phyloP scores from a whole-genome alignment of 1,284 basidiomycete genomes.

The Heterobasidion parviporum region DNA sequence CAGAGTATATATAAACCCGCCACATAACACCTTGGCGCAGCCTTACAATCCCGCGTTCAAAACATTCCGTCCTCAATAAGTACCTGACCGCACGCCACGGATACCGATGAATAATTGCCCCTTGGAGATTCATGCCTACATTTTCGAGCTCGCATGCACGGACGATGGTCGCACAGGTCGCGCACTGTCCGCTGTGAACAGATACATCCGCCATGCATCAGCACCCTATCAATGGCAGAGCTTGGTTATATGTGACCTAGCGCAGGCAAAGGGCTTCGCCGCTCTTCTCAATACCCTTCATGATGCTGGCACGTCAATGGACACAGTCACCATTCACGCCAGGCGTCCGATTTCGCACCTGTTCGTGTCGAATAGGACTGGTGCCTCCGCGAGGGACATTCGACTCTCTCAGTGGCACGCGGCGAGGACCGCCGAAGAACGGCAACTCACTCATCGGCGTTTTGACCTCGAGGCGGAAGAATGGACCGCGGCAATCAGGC shows the following conservation, averaged over 20 bases:
- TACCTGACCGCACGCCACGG: too few relatives aligned
- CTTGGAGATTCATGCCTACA: constrained; percentile 16
- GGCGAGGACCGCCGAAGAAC: constrained; percentile 5
- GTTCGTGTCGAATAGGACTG: constrained; percentile 16
- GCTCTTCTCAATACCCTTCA: constrained; percentile 1
- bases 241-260: constrained; percentile 13
- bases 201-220: constrained; percentile 16
- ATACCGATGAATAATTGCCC: constrained; percentile 17
- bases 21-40: too few relatives aligned
- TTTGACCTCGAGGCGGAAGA: constrained; percentile 12
- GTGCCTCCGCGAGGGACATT: constrained; percentile 3
- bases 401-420: constrained; percentile 6
- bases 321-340: background rate
- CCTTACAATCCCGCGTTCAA: background rate
- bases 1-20: too few relatives aligned
- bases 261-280: constrained; percentile 10
- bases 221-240: constrained; percentile 18
- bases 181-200: constrained; percentile 17
- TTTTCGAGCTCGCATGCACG: constrained; percentile 17
- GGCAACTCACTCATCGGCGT: constrained; percentile 7
- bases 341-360: constrained; percentile 16
- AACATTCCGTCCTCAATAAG: too few relatives aligned
- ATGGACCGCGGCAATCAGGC: constrained; percentile 7
- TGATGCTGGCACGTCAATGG: background rate
- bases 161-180: constrained; percentile 14